phyloP scores from a whole-genome alignment of 192 early-diverging fungal species.

The Oehlia diaphana region DNA sequence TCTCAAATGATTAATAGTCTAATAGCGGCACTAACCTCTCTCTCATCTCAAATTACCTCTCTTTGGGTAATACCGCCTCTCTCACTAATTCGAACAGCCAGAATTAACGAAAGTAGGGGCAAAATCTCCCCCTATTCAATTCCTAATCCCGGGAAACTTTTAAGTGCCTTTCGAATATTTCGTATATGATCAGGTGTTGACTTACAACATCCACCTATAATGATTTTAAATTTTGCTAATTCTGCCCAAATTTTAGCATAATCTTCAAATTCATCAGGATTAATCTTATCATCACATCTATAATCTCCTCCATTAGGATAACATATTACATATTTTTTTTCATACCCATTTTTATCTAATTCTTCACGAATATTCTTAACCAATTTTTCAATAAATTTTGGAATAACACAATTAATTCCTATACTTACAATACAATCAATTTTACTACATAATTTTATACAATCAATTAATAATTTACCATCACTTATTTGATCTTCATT shows the following conservation, averaged over 20 bases:
- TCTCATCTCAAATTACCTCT: no score
- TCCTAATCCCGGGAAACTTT: no score
- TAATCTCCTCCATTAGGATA: constrained; percentile 55
- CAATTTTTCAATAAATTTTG: constrained; percentile 35
- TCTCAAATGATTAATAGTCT: no score
- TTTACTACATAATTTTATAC: constrained; percentile 36
- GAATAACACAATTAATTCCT: constrained; percentile 69
- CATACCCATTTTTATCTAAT: constrained; percentile 9
- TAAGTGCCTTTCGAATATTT: background rate
- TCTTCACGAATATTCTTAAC: constrained; percentile 16
- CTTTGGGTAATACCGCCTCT: no score
- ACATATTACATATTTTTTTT: constrained; percentile 43
- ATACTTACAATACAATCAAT: constrained; percentile 44
- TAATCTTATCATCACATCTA: constrained; percentile 40
- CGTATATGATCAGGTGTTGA: constrained; percentile 54
- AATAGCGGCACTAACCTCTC: no score
- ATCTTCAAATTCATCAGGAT: constrained; percentile 41
- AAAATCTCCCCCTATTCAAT: no score
- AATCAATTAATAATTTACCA: constrained; percentile 52
- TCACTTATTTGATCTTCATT: constrained; percentile 35
- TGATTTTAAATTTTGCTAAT: constrained; percentile 41
- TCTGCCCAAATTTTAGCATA: constrained; percentile 35
- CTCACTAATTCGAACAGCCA: no score
- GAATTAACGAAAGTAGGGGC: no score
- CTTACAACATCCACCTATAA: constrained; percentile 63